Base-by-base conservation (phyloP, 2,329 filamentous ascomycete genomes). In the Verticillium dahliae region DNA sequence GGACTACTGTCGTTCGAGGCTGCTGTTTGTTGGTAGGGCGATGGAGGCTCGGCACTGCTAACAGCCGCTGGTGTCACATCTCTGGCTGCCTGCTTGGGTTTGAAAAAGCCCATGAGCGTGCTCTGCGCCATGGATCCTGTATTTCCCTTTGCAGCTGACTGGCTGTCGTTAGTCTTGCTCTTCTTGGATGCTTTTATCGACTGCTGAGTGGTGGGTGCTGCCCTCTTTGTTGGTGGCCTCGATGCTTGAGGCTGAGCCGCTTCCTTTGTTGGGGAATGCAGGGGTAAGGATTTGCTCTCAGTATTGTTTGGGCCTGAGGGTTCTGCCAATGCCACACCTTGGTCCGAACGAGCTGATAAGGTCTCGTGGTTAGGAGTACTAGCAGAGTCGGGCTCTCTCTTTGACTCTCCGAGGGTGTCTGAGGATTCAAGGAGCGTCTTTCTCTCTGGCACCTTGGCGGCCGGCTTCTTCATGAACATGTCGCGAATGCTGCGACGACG, bases 401-500 rank as follows among this genome's bases (percentile, higher is more conserved):
- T 18, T 11, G 60, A 58, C 27, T 59, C 52, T 37, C 35, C 3
- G 6, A 37, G 10, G 31, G 31, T 13, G 5, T 27, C 18, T 35
- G 13, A 35, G 59, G 34, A 5, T 64, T 61, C n/a, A 61, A 27
- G 27, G 27, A 31, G 62, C 3, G 63, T 58, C 22, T 62, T 65
- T 35, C 63, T 54, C 27, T 68, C 61, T 10, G 63, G 62, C 33
- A 31, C 7, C 35, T 56, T 62, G 65, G 31, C 61, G 27, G 74
- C 65, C 57, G 82, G 71, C 67, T 83, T 88, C 67, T 83, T 86
- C 62, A 80, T 80, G 71, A 98, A 97, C 95, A 99, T 98, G 70
- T 96, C 92, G 68, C 89, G 91, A 70, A 99, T 97, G 71, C 81
- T 97, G 66, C 86, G 85, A 22, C 95, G 86, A 62, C 89, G 88